Evolutionary conservation across 2,329 filamentous ascomycete genomes (phyloP).

Genomic region (Aspergillus novofumigatus): DNA sequence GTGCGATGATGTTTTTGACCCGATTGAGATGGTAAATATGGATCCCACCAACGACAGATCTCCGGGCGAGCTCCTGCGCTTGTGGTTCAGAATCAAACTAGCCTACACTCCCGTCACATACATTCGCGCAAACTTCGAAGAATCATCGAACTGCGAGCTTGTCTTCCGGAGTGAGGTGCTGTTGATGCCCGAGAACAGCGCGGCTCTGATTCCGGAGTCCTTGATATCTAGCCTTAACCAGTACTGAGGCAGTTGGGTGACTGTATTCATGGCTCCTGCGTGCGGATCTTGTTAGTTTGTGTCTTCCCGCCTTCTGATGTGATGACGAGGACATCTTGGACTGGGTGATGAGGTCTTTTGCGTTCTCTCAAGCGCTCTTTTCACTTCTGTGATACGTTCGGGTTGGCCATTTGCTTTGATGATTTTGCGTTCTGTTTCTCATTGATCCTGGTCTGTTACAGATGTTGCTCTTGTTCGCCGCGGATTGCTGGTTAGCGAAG

Average conservation of each 20-base stretch:
- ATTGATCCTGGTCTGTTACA: not conserved
- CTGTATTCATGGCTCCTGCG: not conserved
- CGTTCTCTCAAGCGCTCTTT: not conserved
- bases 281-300: not conserved
- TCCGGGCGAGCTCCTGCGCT: not conserved
- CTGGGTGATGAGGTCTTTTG: not conserved
- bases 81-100: constrained; percentile 12
- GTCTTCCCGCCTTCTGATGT: not conserved
- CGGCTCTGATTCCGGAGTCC: not conserved
- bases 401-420: not conserved
- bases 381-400: not conserved
- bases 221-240: not conserved
- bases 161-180: constrained; percentile 18
- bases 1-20: constrained; percentile 20
- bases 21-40: constrained; percentile 21
- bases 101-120: constrained; percentile 20
- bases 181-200: constrained; percentile 5
- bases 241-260: not conserved
- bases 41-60: constrained; percentile 15
- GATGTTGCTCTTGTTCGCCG: not conserved
- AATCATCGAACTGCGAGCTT: constrained; percentile 5
- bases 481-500: not conserved
- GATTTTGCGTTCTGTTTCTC: not conserved
- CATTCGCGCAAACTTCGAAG: constrained; percentile 16
- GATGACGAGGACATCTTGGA: not conserved